These are phyloP conservation scores for Trametes gibbosa DNA, from an alignment of 768 basidiomycete species.

Conservation along the genomic window DNA sequence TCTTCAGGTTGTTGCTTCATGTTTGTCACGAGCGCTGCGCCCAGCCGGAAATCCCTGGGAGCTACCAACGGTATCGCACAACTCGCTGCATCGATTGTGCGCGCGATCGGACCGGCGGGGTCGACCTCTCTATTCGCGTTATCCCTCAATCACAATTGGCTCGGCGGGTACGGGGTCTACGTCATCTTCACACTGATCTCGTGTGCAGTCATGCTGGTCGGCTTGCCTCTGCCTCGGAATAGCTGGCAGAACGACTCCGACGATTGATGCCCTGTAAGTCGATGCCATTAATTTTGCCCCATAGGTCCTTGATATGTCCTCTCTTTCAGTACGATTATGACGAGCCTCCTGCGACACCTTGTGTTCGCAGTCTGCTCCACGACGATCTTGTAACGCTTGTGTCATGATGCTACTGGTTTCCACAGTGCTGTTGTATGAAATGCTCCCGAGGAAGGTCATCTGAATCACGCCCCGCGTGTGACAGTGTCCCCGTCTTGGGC, in stretches of 20 bases:
- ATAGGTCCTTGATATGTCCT: neutral
- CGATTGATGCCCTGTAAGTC: slow-evolving; percentile 7
- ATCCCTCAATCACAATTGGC: slow-evolving; percentile 42
- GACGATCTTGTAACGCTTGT: neutral
- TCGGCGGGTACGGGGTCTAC: slow-evolving; percentile 46
- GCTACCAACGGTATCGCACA: slow-evolving; percentile 56
- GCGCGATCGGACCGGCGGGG: slow-evolving; percentile 51
- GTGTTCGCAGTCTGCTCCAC: neutral
- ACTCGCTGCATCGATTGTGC: slow-evolving; percentile 45
- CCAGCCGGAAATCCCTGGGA: slow-evolving; percentile 39
- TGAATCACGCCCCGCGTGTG: neutral
- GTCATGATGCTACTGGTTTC: neutral
- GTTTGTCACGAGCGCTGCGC: slow-evolving; percentile 31
- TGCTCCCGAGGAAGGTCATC: neutral
- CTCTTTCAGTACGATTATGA: slow-evolving; percentile 4
- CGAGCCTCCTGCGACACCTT: neutral
- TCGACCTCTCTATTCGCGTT: slow-evolving; percentile 58
- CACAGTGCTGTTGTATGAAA: neutral
- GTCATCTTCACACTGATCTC: slow-evolving; percentile 22
- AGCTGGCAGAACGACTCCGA: slow-evolving; percentile 20
- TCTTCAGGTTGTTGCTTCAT: slow-evolving; percentile 31
- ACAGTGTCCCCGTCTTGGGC: neutral
- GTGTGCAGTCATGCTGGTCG: slow-evolving; percentile 17
- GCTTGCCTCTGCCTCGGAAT: slow-evolving; percentile 19
- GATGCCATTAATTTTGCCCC: no score